Evolutionary conservation across 768 basidiomycete species (phyloP).

Genomic region (Lactarius akahatsu): DNA sequence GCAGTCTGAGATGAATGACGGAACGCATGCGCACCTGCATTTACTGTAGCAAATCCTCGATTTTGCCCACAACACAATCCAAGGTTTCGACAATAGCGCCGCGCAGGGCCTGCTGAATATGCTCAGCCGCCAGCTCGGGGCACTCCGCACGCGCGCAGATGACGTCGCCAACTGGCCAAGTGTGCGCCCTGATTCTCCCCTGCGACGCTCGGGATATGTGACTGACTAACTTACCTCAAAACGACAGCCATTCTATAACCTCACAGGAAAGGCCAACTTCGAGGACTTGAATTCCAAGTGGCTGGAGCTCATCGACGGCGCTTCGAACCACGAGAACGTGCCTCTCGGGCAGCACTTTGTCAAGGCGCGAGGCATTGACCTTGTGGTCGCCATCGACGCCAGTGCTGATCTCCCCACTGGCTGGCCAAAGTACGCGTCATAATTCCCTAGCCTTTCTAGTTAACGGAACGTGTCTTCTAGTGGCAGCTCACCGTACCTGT

Average conservation of each 20-base stretch:
- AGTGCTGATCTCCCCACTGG: slow-evolving; percentile 53
- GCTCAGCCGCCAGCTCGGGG: slow-evolving; percentile 46
- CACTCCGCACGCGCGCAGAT: slow-evolving; percentile 51
- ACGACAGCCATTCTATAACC: slow-evolving; percentile 47
- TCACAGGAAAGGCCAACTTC: slow-evolving; percentile 47
- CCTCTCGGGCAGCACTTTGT: slow-evolving; percentile 73
- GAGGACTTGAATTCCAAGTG: slow-evolving; percentile 51
- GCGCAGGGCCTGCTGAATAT: slow-evolving; percentile 47
- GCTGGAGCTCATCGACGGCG: slow-evolving; percentile 69
- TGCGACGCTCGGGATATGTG: neutral
- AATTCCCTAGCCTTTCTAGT: neutral
- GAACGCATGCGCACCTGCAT: neutral
- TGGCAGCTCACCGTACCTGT: slow-evolving; percentile 53
- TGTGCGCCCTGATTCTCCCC: slow-evolving; percentile 32
- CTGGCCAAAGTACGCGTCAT: slow-evolving; percentile 62
- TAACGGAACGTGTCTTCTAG: slow-evolving; percentile 35
- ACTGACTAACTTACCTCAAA: neutral
- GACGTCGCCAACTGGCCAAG: slow-evolving; percentile 73
- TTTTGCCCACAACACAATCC: slow-evolving; percentile 43
- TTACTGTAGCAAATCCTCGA: slow-evolving; percentile 48
- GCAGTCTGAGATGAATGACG: neutral
- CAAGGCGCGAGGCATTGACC: slow-evolving; percentile 64
- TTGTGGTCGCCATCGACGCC: slow-evolving; percentile 73
- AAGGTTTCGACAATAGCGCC: slow-evolving; percentile 40
- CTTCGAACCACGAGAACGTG: slow-evolving; percentile 66